Conservation (phyloP, 2,329 filamentous ascomycete genomes). For the Fusarium gaditjirri region DNA sequence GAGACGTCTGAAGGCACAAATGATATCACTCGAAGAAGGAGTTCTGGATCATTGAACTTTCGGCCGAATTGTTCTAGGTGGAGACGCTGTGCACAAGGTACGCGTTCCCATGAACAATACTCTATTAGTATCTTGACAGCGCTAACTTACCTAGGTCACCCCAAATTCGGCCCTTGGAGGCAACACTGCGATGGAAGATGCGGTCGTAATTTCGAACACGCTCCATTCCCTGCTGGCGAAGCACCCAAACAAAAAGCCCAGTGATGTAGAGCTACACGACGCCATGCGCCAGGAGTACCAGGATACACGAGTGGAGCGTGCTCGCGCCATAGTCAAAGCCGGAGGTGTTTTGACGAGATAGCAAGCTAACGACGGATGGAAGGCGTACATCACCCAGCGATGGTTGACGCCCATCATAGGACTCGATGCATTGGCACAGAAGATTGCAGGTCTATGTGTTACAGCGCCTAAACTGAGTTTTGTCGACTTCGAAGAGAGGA, state of each 20-base stretch:
- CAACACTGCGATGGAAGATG: neutral
- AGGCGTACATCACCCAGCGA: neutral
- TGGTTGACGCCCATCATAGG: neutral
- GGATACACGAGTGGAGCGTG: neutral
- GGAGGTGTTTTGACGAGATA: neutral
- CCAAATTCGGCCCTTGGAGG: neutral
- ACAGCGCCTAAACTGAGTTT: neutral
- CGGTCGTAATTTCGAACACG: neutral
- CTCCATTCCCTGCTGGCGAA: neutral
- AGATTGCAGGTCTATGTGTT: neutral
- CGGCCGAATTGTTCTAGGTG: neutral
- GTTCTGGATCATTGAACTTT: neutral
- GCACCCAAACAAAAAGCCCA: neutral
- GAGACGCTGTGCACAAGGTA: neutral
- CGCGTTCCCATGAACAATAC: fast-evolving
- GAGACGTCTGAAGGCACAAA: neutral
- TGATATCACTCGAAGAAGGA: neutral
- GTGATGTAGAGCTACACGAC: neutral
- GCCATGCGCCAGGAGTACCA: neutral
- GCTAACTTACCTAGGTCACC: neutral
- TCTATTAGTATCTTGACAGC: fast-evolving
- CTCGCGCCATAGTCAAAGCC: neutral
- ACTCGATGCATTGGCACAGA: neutral
- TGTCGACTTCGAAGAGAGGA: neutral
- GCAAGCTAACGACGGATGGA: neutral